A percentile compares a stretch with the other conserved stretches of the same genome.
Evolutionary conservation across 345 rosid species (phyloP).

Genomic region (Erysimum cheiranthoides): DNA sequence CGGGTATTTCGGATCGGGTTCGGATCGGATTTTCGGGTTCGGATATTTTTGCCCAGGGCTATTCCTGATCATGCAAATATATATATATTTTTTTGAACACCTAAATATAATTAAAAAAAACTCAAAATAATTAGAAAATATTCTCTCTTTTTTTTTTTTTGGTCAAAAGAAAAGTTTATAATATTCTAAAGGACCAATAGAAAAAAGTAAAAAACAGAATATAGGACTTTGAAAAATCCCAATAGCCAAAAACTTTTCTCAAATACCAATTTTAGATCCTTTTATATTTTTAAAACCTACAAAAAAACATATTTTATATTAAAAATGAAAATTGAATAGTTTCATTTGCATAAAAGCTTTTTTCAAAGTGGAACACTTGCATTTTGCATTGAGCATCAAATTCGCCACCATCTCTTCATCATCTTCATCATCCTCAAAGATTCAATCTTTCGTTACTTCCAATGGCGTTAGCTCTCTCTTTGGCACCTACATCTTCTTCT

Average conservation of each 20-base stretch:
- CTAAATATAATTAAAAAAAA: background rate
- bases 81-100: background rate
- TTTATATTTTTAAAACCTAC: background rate
- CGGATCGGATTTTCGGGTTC: too few relatives aligned
- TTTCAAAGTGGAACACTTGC: constrained; percentile 27
- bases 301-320: too few relatives aligned
- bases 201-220: background rate
- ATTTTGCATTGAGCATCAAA: constrained; percentile 33
- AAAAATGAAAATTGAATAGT: too few relatives aligned
- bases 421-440: constrained; percentile 24
- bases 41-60: too few relatives aligned
- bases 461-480: constrained; percentile 45
- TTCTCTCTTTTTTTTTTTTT: background rate
- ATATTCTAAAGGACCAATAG: constrained; percentile 20
- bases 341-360: constrained; percentile 14
- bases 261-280: background rate
- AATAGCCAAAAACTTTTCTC: constrained; percentile 21
- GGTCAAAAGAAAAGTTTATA: background rate
- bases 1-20: too few relatives aligned
- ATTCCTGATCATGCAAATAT: constrained; percentile 16
- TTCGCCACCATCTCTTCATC: constrained; percentile 14
- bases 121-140: background rate
- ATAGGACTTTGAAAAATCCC: background rate
- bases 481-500: constrained; percentile 44
- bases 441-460: constrained; percentile 9